A percentile compares a stretch with the other conserved stretches of the same genome.
Conservation (phyloP, 2,329 filamentous ascomycete genomes). For the Westerdykella sp. region DNA sequence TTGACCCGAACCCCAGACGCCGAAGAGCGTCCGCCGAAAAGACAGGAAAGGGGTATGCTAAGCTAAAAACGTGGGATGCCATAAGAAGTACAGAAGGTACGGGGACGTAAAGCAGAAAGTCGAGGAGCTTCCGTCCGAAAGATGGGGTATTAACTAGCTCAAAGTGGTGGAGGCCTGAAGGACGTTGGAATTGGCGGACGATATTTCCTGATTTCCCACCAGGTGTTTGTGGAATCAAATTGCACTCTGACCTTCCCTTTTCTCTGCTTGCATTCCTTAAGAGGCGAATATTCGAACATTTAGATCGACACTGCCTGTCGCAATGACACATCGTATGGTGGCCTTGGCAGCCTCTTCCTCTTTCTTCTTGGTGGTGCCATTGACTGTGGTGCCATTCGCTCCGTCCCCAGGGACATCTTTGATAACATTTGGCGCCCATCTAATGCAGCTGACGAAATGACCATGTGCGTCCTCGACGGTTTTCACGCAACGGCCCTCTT, state of each 20-base stretch:
- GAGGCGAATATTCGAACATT: constrained; percentile 73
- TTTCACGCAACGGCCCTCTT: constrained; percentile 87
- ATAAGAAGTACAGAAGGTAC: no score
- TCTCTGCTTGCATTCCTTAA: constrained; percentile 15
- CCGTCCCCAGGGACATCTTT: constrained; percentile 50
- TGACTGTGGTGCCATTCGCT: constrained; percentile 39
- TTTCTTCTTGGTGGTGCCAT: constrained; percentile 48
- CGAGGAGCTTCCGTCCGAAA: no score
- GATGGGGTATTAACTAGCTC: no score
- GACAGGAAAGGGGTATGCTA: no score
- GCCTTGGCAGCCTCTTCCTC: constrained; percentile 47
- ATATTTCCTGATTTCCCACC: no score
- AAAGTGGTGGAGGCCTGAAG: no score
- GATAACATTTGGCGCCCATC: constrained; percentile 75
- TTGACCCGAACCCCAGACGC: no score
- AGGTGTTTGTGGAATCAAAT: no score
- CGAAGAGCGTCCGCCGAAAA: no score
- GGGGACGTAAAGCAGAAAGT: no score
- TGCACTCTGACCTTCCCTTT: not conserved
- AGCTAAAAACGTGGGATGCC: no score
- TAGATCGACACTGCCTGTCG: constrained; percentile 78
- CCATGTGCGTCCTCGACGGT: constrained; percentile 69
- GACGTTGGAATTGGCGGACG: no score
- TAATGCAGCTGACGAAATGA: constrained; percentile 78
- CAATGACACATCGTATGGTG: constrained; percentile 76